These are phyloP conservation scores for Starmerella bombicola DNA, from an alignment of 805 yeast genomes.

Conservation along the genomic window DNA sequence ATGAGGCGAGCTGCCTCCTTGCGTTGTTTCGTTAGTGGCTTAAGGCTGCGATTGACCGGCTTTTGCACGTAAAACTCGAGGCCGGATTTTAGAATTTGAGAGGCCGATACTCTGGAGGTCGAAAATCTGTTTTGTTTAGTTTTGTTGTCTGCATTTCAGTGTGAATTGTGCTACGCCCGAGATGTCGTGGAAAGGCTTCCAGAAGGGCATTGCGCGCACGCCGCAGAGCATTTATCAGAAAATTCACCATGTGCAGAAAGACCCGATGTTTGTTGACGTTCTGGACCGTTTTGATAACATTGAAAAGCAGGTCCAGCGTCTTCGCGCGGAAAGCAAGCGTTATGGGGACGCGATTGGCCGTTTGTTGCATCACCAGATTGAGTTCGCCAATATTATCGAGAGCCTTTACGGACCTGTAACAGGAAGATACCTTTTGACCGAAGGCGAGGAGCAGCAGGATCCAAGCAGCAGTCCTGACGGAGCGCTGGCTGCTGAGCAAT, in stretches of 20 bases:
- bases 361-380: slow-evolving; percentile 86
- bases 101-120: no score
- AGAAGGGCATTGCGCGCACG: slow-evolving; percentile 36
- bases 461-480: slow-evolving; percentile 92
- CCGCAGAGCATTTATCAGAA: slow-evolving; percentile 88
- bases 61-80: no score
- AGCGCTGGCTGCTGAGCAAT: slow-evolving; percentile 84
- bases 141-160: no score
- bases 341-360: slow-evolving; percentile 87
- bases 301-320: slow-evolving; percentile 76
- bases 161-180: no score
- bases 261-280: slow-evolving; percentile 87
- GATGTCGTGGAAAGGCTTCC: slow-evolving; percentile 27
- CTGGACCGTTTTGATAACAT: slow-evolving; percentile 91
- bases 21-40: no score
- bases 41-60: no score
- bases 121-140: no score
- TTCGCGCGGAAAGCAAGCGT: slow-evolving; percentile 79
- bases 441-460: slow-evolving; percentile 71
- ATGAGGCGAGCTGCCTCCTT: no score
- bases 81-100: no score
- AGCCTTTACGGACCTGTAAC: slow-evolving; percentile 93
- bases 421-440: slow-evolving; percentile 65
- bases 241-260: slow-evolving; percentile 62
- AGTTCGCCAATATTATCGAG: slow-evolving; percentile 89